Percentiles rank a stretch among this genome's conserved stretches.
Evolutionary conservation across 2,329 filamentous ascomycete genomes (phyloP).

Genomic region (Cercospora nicotianae): DNA sequence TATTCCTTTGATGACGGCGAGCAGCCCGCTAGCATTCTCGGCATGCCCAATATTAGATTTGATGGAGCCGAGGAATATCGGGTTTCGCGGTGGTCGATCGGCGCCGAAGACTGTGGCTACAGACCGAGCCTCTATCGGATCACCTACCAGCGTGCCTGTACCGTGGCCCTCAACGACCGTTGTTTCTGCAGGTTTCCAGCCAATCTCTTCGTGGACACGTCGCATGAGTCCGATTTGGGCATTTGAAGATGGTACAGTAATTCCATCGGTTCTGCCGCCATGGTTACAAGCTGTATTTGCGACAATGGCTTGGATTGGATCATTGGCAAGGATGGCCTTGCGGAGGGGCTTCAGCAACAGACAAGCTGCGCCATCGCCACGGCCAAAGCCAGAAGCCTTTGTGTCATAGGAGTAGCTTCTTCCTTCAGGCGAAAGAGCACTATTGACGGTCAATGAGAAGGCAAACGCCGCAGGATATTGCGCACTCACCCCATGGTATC

Average conservation of each 20-base stretch:
- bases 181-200: slow-evolving; percentile 8
- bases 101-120: slow-evolving; percentile 1
- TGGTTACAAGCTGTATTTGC: slow-evolving; percentile 34
- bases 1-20: slow-evolving; percentile 46
- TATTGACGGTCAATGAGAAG: neutral
- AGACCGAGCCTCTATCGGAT: slow-evolving; percentile 16
- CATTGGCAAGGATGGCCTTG: slow-evolving; percentile 49
- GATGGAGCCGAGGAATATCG: slow-evolving; percentile 34
- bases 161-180: slow-evolving; percentile 35
- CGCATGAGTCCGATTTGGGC: slow-evolving; percentile 8
- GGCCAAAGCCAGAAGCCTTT: slow-evolving; percentile 51
- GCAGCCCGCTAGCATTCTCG: slow-evolving; percentile 53
- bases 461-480: neutral
- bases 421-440: slow-evolving; percentile 2
- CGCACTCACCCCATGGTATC: slow-evolving; percentile 4
- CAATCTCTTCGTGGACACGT: neutral
- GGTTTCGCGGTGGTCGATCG: neutral
- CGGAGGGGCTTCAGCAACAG: slow-evolving; percentile 49
- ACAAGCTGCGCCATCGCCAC: slow-evolving; percentile 56
- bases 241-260: slow-evolving; percentile 32
- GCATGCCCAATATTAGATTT: slow-evolving; percentile 48
- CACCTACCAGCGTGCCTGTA: slow-evolving; percentile 32
- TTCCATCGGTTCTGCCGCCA: slow-evolving; percentile 39
- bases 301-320: slow-evolving; percentile 45
- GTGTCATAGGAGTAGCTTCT: slow-evolving; percentile 34